phyloP scores from a whole-genome alignment of 2,329 filamentous ascomycete species.

The Fonsecaea pedrosoi region DNA sequence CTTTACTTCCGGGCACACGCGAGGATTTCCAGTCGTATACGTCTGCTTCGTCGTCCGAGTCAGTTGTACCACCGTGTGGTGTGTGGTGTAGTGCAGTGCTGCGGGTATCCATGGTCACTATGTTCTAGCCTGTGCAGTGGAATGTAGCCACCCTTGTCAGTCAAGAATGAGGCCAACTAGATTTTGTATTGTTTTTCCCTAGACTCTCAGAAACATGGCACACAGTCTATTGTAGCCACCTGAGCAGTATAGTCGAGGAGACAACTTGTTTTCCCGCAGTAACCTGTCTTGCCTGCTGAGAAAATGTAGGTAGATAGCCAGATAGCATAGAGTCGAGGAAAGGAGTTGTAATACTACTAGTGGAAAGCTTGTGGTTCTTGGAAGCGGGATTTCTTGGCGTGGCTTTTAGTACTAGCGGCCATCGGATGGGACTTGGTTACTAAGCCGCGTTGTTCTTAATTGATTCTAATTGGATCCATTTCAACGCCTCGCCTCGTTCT shows the following conservation, averaged over 20 bases:
- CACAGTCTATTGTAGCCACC: not conserved
- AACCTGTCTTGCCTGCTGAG: not conserved
- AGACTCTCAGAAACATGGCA: not conserved
- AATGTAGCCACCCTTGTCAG: slow-evolving; percentile 10
- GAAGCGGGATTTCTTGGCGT: not conserved
- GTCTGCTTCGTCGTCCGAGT: slow-evolving; percentile 39
- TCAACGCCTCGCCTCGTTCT: not conserved
- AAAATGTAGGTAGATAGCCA: not conserved
- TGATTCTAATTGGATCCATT: not conserved
- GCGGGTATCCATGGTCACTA: slow-evolving; percentile 33
- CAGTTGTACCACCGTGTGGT: slow-evolving; percentile 27
- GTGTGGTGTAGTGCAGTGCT: slow-evolving; percentile 30
- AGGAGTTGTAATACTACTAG: slow-evolving; percentile 3
- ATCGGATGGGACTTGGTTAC: not conserved
- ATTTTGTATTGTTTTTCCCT: not conserved
- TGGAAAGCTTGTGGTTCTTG: not conserved
- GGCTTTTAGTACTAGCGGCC: not conserved
- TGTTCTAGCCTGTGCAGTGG: slow-evolving; percentile 2
- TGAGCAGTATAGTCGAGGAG: not conserved
- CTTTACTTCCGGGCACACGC: slow-evolving; percentile 29
- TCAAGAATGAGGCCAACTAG: slow-evolving; percentile 2
- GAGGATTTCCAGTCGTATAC: slow-evolving; percentile 37
- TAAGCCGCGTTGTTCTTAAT: not conserved
- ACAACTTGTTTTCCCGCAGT: not conserved
- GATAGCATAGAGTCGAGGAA: not conserved